Conservation (phyloP, 495 filamentous ascomycete genomes). For the Penicillium riverlandense region DNA sequence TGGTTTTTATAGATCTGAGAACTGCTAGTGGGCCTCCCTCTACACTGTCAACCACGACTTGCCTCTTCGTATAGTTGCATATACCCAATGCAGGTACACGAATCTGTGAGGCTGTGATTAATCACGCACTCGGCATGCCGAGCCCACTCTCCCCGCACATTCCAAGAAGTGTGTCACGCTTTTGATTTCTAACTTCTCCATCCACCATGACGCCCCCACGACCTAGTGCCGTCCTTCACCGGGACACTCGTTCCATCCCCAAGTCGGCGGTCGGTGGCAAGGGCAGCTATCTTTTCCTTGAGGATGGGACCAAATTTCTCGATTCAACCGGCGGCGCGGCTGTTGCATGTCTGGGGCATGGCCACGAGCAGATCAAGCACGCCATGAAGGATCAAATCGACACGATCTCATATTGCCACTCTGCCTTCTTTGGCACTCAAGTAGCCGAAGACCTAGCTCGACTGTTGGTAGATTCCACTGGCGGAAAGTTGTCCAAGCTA, state of each 20-base stretch:
- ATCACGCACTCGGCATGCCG: conserved; percentile 26
- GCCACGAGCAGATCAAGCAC: conserved; percentile 33
- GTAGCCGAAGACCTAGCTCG: conserved; percentile 38
- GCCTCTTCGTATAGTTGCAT: too few relatives aligned
- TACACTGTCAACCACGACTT: too few relatives aligned
- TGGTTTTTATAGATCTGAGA: too few relatives aligned
- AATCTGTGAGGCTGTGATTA: too few relatives aligned
- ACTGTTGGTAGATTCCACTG: conserved; percentile 39
- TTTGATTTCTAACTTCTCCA: conserved; percentile 8
- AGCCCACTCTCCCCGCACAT: conserved; percentile 14
- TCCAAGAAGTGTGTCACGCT: too few relatives aligned
- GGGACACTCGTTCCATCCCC: conserved; percentile 33
- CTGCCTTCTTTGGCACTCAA: conserved; percentile 43
- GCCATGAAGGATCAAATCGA: conserved; percentile 45
- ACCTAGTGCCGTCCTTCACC: conserved; percentile 35
- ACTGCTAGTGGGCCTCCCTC: too few relatives aligned
- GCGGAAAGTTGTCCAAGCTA: conserved; percentile 34
- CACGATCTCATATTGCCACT: conserved; percentile 45
- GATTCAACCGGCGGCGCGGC: conserved; percentile 52
- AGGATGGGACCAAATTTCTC: conserved; percentile 56
- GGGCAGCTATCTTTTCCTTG: conserved; percentile 42
- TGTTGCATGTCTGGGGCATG: conserved; percentile 44
- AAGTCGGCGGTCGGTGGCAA: conserved; percentile 33
- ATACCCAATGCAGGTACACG: too few relatives aligned
- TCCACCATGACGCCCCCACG: background rate